Percentiles rank a stretch among this genome's conserved stretches.
phyloP scores from a whole-genome alignment of 225 moss, liverwort and hornwort species.

The Rhytidiadelphus loreus region DNA sequence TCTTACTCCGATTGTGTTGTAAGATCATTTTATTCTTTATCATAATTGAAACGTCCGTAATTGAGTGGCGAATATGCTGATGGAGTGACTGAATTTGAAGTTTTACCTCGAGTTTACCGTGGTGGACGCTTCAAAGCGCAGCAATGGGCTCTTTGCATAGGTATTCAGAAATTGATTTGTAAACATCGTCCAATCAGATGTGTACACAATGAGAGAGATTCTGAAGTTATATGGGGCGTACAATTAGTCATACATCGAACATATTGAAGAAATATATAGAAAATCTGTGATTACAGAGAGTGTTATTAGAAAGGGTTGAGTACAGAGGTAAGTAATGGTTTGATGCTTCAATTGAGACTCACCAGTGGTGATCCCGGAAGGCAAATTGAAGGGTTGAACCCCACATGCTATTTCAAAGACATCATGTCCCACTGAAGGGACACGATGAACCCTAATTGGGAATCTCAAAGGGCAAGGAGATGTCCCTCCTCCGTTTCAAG shows the following conservation, averaged over 20 bases:
- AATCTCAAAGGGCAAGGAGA: conserved; percentile 9
- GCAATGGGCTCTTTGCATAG: neutral
- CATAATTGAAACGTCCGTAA: neutral
- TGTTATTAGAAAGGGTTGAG: neutral
- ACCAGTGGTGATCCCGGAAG: neutral
- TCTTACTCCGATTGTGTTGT: neutral
- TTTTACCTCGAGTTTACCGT: neutral
- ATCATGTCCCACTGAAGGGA: neutral
- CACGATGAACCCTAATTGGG: neutral
- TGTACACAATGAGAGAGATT: neutral
- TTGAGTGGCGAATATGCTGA: neutral
- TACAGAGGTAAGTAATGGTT: neutral
- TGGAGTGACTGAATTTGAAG: neutral
- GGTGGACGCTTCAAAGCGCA: neutral
- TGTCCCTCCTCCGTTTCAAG: neutral
- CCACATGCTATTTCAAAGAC: neutral
- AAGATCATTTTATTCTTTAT: neutral
- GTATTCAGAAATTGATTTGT: too few relatives aligned
- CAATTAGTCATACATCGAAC: neutral
- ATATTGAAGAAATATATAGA: neutral
- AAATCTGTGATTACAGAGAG: neutral
- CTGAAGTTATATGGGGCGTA: neutral
- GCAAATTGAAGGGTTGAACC: neutral
- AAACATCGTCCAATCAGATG: neutral
- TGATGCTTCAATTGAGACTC: neutral